Percentiles rank a stretch among this genome's conserved stretches.
Evolutionary conservation across 176 grass and related monocot species (phyloP).

Genomic region (Neostapfia colusana): DNA sequence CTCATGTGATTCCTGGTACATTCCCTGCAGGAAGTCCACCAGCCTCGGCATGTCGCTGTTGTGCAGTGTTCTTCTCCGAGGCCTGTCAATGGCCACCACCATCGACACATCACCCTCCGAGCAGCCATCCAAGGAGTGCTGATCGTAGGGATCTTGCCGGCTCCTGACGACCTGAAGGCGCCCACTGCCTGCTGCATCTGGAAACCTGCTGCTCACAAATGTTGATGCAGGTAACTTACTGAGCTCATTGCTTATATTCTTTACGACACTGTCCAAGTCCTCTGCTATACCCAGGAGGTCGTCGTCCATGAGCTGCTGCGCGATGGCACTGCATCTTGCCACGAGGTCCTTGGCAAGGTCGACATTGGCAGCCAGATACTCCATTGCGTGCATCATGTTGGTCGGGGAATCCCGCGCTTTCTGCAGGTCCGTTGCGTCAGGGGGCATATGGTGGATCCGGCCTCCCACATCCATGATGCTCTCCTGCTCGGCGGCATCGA

Average conservation of each 20-base stretch:
- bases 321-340: constrained; percentile 42
- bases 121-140: constrained; percentile 19
- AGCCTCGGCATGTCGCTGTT: constrained; percentile 56
- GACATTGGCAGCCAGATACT: constrained; percentile 68
- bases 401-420: constrained; percentile 18
- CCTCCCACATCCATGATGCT: constrained; percentile 56
- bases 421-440: constrained; percentile 44
- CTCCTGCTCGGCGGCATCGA: constrained; percentile 38
- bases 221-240: constrained; percentile 53
- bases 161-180: constrained; percentile 36
- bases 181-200: constrained; percentile 2
- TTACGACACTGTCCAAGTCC: constrained; percentile 67
- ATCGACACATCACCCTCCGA: constrained; percentile 24
- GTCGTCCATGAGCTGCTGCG: constrained; percentile 48
- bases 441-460: constrained; percentile 43
- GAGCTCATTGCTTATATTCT: constrained; percentile 60
- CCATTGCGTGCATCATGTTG: constrained; percentile 32
- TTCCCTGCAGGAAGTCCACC: constrained; percentile 60
- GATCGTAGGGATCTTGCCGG: constrained; percentile 16
- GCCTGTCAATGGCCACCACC: constrained; percentile 11
- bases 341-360: constrained; percentile 73
- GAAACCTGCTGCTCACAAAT: constrained; percentile 48
- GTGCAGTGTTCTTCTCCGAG: constrained; percentile 33
- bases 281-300: constrained; percentile 53
- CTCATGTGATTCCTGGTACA: constrained; percentile 49